Base-by-base conservation (phyloP, 2,329 filamentous ascomycete species). In the Verticillium dahliae region DNA sequence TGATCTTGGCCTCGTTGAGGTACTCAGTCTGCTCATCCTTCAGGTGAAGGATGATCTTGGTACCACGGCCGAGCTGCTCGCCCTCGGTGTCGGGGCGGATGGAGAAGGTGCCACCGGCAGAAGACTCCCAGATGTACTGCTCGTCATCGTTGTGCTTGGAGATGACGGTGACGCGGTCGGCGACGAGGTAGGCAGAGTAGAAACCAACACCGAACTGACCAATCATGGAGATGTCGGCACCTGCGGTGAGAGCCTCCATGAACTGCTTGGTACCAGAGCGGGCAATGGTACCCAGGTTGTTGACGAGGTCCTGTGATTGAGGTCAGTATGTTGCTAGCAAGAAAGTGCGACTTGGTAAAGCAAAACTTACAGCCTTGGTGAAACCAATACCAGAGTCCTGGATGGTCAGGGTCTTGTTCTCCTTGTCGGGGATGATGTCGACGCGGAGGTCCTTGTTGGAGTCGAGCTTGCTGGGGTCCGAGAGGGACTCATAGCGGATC, bases 161-260 rank as follows among this genome's bases (percentile, higher is more conserved):
- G 79, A 97, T 75, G 77, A 99, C 93, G 69, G 89, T 92, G 72
- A 99, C 95, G 73, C 88, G 88, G 86, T 99, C 95, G 78, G 95
- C 95, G 71, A 99, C 95, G 64, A 99, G 92, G 87, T 99, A 99
- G 75, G 95, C 95, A 66, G 95, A 98, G 89, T 99, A 99, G 91
- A 99, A 99, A 90, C 95, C 95, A 73, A 99, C 95, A 96, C 95
- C 95, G 80, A 99, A 99, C 84, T 99, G 95, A 76, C 95, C 95
- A 78, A 99, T 99, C 95, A 99, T 98, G 82, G 95, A 98, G 71
- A 99, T 95, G 81, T 99, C 95, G 77, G 95, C 95, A 85, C 95
- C 95, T 69, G 95, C 95, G 71, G 92, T 94, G 71, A 99, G 88
- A 67, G 95, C 95, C 87, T 99, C 95, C 95, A 99, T 99, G 83